Evolutionary conservation across 306 rosid genomes (phyloP).

Genomic region (Oxytropis ochrocephala): DNA sequence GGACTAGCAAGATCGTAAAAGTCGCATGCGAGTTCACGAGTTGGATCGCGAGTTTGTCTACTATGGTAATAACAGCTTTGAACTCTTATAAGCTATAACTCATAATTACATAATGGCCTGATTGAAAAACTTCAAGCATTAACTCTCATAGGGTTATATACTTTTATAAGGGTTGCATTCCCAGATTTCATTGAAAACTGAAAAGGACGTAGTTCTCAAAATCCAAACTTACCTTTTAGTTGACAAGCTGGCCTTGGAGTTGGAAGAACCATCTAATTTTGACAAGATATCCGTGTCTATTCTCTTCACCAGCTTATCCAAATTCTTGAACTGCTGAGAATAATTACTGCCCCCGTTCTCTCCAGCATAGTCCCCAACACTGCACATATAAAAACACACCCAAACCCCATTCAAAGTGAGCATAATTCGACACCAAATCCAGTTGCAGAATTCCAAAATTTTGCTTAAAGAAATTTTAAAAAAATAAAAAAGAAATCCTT

Average conservation of each 20-base stretch:
- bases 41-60: too few species aligned
- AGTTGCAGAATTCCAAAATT: background rate
- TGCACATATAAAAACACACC: constrained; percentile 16
- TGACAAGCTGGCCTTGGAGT: constrained; percentile 31
- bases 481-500: too few species aligned
- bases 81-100: background rate
- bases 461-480: too few species aligned
- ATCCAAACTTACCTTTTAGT: constrained; percentile 45
- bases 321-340: constrained; percentile 60
- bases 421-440: constrained; percentile 2
- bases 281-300: constrained; percentile 46
- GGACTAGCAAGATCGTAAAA: too few species aligned
- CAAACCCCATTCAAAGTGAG: background rate
- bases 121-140: background rate
- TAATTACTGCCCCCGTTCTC: constrained; percentile 54
- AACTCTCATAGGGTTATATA: background rate
- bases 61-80: background rate
- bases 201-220: background rate
- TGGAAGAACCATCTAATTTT: constrained; percentile 44
- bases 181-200: background rate
- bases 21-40: too few species aligned
- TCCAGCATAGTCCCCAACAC: constrained; percentile 58
- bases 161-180: background rate
- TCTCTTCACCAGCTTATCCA: constrained; percentile 55
- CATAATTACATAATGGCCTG: background rate